Evolutionary conservation across 345 rosid species (phyloP).

Genomic region (Jatropha curcas): DNA sequence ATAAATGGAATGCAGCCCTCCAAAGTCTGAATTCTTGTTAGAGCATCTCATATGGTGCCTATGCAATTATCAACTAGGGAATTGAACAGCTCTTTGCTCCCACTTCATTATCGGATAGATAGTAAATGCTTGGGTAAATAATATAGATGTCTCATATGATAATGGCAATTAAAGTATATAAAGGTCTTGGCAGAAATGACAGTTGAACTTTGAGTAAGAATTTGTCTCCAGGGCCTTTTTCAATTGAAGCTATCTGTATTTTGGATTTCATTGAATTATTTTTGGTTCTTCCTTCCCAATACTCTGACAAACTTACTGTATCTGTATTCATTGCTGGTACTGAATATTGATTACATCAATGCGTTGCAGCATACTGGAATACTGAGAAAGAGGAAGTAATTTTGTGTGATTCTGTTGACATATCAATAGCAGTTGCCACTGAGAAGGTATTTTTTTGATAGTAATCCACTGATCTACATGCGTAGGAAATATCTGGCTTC

Average conservation of each 20-base stretch:
- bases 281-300: neutral
- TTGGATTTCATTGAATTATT: neutral
- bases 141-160: neutral
- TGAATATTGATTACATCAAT: constrained; percentile 23
- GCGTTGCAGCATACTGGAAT: constrained; percentile 78
- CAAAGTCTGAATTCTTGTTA: neutral
- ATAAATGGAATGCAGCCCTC: neutral
- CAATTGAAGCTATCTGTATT: neutral
- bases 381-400: constrained; percentile 67
- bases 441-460: constrained; percentile 66
- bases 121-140: neutral
- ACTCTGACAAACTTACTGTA: neutral
- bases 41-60: neutral
- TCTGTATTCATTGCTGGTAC: constrained; percentile 10
- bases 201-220: neutral
- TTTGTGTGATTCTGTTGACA: constrained; percentile 69
- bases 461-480: constrained; percentile 16
- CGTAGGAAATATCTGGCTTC: constrained; percentile 11
- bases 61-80: neutral
- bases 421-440: constrained; percentile 97
- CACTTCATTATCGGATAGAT: too few species aligned
- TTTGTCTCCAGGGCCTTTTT: neutral
- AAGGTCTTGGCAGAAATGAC: neutral
- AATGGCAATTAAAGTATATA: neutral
- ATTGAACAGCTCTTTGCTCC: neutral